Base-by-base conservation (phyloP, 2,329 filamentous ascomycete species). In the Colletotrichum cuscutae region DNA sequence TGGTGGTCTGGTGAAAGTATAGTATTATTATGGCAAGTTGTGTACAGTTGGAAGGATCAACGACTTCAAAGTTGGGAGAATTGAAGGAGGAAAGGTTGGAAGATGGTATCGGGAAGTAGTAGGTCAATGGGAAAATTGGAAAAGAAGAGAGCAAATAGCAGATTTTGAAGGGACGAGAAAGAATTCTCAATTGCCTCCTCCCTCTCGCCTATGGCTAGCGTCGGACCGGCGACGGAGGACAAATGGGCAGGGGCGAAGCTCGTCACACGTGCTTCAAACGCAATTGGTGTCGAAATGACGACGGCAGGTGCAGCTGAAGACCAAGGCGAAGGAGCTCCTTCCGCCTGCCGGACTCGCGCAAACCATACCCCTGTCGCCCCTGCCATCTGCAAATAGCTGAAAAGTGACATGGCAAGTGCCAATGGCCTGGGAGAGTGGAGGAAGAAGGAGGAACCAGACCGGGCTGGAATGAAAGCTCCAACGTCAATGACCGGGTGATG, bases 381-480 rank as follows among this genome's bases (percentile, higher is more conserved):
- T 56, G 8, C 53, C 53, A 8, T 56, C 15, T 54, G 32, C 46
- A 42, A 22, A n/a, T 13, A 57, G 32, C 57, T 62, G 46, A 42
- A 42, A 62, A 52, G 12, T n/a, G 63, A 52, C 37, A 49, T 22
- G 19, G 19, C 42, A n/a, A 22, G 19, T n/a, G 42, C 19, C 42
- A 49, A 22, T n/a, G 42, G 19, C 3, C 37, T 19, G 15, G 8
- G 32, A 4, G 24, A 32, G 49, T 52, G 60, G 42, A 52, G 28
- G 37, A 19, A 11, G 42, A 42, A 26, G 30, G 5, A 26, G 15
- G 15, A 35, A 12, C 5, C 22, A 22, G 22, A 15, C 63, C 15
- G 54, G 42, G 28, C 60, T 60, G 71, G 73, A 72, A 52, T 26
- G 61, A 61, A 68, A 68, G 54, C 66, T 75, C 73, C 71, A 66